A percentile compares a stretch with the other conserved stretches of the same genome.
phyloP scores from a whole-genome alignment of 148 eudicot species.

The Mesembryanthemum crystallinum region DNA sequence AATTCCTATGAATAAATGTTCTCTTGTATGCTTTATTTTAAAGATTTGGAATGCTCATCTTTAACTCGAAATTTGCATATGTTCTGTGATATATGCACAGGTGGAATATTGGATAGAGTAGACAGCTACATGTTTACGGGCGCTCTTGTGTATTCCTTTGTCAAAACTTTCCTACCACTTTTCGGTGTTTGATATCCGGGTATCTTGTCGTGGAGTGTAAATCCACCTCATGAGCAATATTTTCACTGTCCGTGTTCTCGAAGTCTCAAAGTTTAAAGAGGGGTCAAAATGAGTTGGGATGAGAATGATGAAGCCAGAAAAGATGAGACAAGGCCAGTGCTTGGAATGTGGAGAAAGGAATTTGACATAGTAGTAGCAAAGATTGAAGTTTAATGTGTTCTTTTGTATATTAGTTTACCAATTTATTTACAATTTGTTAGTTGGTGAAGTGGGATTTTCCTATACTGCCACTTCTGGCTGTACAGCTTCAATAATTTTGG shows the following conservation, averaged over 20 bases:
- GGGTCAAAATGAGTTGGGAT: not conserved
- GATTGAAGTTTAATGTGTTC: not conserved
- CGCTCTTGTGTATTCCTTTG: conserved; percentile 81
- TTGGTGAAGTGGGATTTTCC: conserved; percentile 2
- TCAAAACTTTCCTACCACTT: conserved; percentile 61
- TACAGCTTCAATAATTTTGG: not conserved
- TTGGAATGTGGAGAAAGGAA: not conserved
- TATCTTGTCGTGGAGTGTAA: not conserved
- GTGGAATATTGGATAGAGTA: conserved; percentile 88
- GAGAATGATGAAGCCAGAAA: not conserved
- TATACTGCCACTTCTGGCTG: conserved; percentile 16
- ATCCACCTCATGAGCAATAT: not conserved
- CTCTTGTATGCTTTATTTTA: not conserved
- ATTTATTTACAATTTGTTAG: not conserved
- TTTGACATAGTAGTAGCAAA: not conserved
- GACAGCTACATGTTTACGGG: conserved; percentile 98
- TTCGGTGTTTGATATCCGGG: conserved; percentile 58
- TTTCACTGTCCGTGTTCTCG: not conserved
- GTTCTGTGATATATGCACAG: conserved; percentile 35
- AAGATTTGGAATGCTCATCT: not conserved
- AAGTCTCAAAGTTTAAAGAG: not conserved
- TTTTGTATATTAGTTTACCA: not conserved
- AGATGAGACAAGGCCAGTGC: not conserved
- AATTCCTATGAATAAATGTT: not conserved
- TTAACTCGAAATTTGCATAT: not conserved